phyloP scores from a whole-genome alignment of 495 filamentous ascomycete species.

The Lophiostoma macrostomum region DNA sequence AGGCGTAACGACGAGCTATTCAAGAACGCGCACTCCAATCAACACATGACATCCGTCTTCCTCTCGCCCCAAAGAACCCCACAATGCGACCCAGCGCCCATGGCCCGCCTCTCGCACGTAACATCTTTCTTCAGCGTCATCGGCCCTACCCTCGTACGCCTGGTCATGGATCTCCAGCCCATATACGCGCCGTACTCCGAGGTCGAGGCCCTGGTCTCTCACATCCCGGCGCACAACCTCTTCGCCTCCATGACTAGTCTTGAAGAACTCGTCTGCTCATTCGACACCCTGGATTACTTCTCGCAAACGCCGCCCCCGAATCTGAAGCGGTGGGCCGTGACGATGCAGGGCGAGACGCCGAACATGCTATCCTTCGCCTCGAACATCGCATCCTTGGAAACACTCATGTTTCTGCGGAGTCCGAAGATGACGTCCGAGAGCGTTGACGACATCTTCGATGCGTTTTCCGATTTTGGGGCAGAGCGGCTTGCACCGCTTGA shows the following conservation, averaged over 20 bases:
- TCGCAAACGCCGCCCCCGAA: conserved; percentile 15
- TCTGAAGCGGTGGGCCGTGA: conserved; percentile 18
- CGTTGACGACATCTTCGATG: conserved; percentile 11
- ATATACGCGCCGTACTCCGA: conserved; percentile 4
- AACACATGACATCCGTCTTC: conserved; percentile 16
- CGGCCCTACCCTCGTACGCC: conserved; percentile 10
- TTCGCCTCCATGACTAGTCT: conserved; percentile 10
- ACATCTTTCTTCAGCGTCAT: conserved; percentile 7
- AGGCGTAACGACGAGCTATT: conserved; percentile 10
- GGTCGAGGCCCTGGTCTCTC: background rate
- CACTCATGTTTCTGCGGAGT: conserved; percentile 5
- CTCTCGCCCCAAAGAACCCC: conserved; percentile 9
- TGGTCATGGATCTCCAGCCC: conserved; percentile 17
- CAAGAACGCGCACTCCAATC: background rate
- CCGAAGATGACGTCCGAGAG: background rate
- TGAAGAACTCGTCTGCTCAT: conserved; percentile 25
- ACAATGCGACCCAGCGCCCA: background rate
- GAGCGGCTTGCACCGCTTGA: conserved; percentile 10
- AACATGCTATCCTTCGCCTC: conserved; percentile 5
- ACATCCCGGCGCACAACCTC: conserved; percentile 3
- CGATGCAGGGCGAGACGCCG: background rate
- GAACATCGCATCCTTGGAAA: conserved; percentile 10
- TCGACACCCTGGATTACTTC: conserved; percentile 19
- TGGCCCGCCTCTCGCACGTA: conserved; percentile 16
- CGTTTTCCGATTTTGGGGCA: too few relatives aligned